Conservation (phyloP, 768 basidiomycete species). For the Mrakia hoshinonis region DNA sequence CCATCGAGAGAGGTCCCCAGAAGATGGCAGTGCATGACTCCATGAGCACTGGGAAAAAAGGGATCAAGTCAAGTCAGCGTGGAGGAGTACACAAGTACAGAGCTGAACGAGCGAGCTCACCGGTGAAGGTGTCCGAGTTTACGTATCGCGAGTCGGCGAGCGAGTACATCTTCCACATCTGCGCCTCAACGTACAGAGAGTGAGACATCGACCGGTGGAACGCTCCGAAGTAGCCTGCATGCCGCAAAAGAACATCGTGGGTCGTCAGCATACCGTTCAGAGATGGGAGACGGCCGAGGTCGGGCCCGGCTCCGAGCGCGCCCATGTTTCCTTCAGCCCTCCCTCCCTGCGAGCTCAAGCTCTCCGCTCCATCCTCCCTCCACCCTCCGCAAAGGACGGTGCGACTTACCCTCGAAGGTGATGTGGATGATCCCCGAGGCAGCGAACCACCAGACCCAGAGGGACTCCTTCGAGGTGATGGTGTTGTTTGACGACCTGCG, state of each 20-base stretch:
- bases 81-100: neutral
- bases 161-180: conserved; percentile 31
- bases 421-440: conserved; percentile 19
- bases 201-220: conserved; percentile 12
- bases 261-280: neutral
- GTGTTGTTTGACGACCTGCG: neutral
- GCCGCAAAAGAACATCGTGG: neutral
- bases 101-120: neutral
- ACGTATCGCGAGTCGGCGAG: conserved; percentile 27
- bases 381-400: neutral
- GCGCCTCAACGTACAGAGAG: conserved; percentile 9
- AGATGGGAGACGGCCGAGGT: neutral
- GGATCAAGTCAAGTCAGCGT: too few relatives aligned
- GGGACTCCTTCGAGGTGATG: conserved; percentile 7
- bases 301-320: neutral
- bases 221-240: conserved; percentile 26
- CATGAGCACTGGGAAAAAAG: conserved; percentile 1
- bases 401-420: conserved; percentile 24
- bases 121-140: conserved; percentile 25
- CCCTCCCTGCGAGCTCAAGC: too few relatives aligned
- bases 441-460: conserved; percentile 19
- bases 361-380: too few relatives aligned
- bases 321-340: neutral
- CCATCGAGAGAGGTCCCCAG: conserved; percentile 28
- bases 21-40: conserved; percentile 28